Evolutionary conservation across 23 red algal genomes (phyloP).

Genomic region (Gracilaria caudata): DNA sequence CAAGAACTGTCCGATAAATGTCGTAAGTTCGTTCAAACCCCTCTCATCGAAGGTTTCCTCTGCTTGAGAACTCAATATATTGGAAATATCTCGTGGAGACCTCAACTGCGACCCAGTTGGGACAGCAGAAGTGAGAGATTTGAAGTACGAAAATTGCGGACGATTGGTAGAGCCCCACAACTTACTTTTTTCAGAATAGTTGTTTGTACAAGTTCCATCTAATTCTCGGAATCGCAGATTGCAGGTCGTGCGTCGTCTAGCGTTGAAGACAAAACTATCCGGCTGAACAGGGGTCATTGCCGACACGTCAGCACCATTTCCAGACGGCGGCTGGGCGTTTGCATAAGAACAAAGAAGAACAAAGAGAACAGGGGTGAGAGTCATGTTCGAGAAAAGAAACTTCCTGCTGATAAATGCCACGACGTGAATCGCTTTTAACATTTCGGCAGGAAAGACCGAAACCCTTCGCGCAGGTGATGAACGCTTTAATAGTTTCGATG

Average conservation of each 20-base stretch:
- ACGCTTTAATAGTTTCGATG: too few species aligned
- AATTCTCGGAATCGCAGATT: neutral
- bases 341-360: neutral
- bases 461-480: neutral
- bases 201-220: constrained; percentile 47
- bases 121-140: neutral
- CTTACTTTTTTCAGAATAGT: neutral
- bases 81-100: constrained; percentile 41
- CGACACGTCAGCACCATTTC: neutral
- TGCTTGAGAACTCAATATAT: constrained; percentile 18
- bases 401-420: neutral
- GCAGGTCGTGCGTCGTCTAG: neutral
- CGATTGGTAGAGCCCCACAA: constrained; percentile 42
- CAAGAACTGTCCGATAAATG: constrained; percentile 59
- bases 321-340: neutral
- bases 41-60: constrained; percentile 26
- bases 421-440: neutral
- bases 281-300: neutral
- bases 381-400: neutral
- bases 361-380: neutral
- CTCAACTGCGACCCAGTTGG: neutral
- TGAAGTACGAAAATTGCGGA: constrained; percentile 45
- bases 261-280: neutral
- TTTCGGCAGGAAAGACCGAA: neutral
- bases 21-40: constrained; percentile 48